Conservation (phyloP, 2,329 filamentous ascomycete species). For the Beauveria pseudobassiana region DNA sequence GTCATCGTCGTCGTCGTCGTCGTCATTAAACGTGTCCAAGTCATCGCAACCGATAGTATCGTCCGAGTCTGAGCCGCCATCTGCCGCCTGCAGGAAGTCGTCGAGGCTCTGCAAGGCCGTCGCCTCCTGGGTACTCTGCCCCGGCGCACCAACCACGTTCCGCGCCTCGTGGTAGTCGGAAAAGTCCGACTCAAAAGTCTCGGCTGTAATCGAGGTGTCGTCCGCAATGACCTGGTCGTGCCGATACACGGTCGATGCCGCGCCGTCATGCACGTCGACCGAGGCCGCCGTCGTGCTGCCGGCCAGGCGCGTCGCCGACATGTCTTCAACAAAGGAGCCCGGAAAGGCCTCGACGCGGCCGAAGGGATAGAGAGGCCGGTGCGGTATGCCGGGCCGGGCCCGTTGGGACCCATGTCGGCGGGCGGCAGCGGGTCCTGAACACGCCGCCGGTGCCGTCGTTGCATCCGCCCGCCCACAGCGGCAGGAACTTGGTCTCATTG, state of each 20-base stretch:
- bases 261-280: slow-evolving; percentile 32
- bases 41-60: slow-evolving; percentile 3
- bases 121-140: slow-evolving; percentile 17
- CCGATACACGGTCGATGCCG: slow-evolving; percentile 27
- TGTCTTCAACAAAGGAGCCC: slow-evolving; percentile 28
- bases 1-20: background rate
- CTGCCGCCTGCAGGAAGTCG: slow-evolving; percentile 15
- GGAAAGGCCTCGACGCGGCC: slow-evolving; percentile 25
- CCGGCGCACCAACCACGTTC: slow-evolving; percentile 24
- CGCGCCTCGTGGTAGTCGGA: slow-evolving; percentile 28
- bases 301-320: slow-evolving; percentile 26
- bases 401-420: slow-evolving; percentile 36
- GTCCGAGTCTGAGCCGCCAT: slow-evolving; percentile 7
- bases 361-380: slow-evolving; percentile 34
- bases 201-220: slow-evolving; percentile 26
- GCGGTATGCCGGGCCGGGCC: slow-evolving; percentile 40
- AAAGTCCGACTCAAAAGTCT: slow-evolving; percentile 26
- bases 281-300: slow-evolving; percentile 28
- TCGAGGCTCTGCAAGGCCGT: slow-evolving; percentile 14
- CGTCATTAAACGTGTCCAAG: background rate
- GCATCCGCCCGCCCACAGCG: slow-evolving; percentile 55
- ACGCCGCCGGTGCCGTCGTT: slow-evolving; percentile 46
- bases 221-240: slow-evolving; percentile 26
- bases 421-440: slow-evolving; percentile 34
- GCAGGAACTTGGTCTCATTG: slow-evolving; percentile 54